Evolutionary conservation across 148 eudicot genomes (phyloP).

Genomic region (Chenopodium quinoa): DNA sequence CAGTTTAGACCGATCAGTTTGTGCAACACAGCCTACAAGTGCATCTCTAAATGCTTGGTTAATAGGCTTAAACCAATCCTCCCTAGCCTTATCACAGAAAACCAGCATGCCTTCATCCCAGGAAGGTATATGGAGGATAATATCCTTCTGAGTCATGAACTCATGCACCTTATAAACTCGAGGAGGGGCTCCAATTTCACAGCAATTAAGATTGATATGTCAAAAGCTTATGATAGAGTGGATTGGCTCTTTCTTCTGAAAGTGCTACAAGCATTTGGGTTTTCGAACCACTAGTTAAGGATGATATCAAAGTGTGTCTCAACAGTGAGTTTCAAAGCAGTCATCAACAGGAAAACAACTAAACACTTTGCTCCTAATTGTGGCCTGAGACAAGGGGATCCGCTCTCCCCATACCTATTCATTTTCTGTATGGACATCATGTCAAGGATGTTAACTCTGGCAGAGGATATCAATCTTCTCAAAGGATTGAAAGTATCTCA

Average conservation of each 20-base stretch:
- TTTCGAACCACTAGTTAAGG: neutral
- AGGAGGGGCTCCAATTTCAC: no score
- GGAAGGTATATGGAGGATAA: no score
- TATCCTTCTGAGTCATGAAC: no score
- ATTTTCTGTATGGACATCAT: neutral
- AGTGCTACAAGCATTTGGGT: neutral
- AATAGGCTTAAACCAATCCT: no score
- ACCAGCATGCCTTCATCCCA: no score
- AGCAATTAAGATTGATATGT: neutral
- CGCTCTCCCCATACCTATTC: neutral
- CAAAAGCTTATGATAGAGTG: neutral
- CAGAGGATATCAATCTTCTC: neutral
- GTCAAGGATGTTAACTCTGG: neutral
- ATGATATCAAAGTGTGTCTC: neutral
- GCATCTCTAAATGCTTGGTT: no score
- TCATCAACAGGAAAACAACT: neutral
- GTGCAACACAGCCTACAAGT: no score
- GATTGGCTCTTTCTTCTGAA: neutral
- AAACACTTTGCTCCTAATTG: neutral
- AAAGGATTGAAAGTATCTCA: neutral
- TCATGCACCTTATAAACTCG: no score
- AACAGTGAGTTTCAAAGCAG: neutral
- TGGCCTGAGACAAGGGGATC: neutral
- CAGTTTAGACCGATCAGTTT: no score
- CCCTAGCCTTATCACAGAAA: no score